Conservation (phyloP, 2,329 filamentous ascomycete genomes). For the Teratosphaeria destructans region DNA sequence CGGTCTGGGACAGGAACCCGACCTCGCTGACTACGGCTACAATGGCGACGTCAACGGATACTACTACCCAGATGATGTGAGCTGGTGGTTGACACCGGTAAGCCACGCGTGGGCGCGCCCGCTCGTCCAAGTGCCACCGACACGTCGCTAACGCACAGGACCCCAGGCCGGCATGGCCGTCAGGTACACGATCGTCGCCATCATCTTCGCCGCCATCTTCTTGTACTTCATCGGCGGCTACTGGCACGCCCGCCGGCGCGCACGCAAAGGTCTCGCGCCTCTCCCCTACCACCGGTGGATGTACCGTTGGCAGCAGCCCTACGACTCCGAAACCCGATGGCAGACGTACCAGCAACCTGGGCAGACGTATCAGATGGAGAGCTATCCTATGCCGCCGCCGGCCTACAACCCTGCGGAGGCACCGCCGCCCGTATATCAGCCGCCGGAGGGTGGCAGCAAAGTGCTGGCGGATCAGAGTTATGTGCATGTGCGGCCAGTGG, state of each 20-base stretch:
- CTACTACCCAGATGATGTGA: constrained; percentile 4
- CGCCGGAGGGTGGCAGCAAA: constrained; percentile 25
- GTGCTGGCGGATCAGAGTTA: constrained; percentile 25
- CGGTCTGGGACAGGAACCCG: background rate
- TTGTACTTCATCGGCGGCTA: constrained; percentile 58
- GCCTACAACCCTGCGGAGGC: constrained; percentile 23
- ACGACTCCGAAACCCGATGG: constrained; percentile 9
- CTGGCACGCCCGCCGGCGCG: constrained; percentile 56
- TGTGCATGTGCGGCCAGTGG: constrained; percentile 6
- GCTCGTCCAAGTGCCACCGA: background rate
- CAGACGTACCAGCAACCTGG: constrained; percentile 8
- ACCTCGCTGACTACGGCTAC: background rate
- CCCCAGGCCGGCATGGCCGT: constrained; percentile 28
- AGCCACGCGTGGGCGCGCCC: background rate
- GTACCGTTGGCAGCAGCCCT: constrained; percentile 11
- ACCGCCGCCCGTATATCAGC: constrained; percentile 26
- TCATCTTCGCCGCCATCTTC: constrained; percentile 48
- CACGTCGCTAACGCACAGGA: background rate
- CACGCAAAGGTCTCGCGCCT: constrained; percentile 55
- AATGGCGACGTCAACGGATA: constrained; percentile 3
- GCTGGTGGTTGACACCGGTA: constrained; percentile 20
- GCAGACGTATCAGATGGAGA: constrained; percentile 20
- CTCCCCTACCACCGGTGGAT: constrained; percentile 55
- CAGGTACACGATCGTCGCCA: constrained; percentile 61
- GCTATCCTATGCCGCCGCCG: constrained; percentile 22